These are phyloP conservation scores for Diaporthe aspalathi DNA, from an alignment of 2,329 filamentous ascomycete genomes.

Conservation along the genomic window DNA sequence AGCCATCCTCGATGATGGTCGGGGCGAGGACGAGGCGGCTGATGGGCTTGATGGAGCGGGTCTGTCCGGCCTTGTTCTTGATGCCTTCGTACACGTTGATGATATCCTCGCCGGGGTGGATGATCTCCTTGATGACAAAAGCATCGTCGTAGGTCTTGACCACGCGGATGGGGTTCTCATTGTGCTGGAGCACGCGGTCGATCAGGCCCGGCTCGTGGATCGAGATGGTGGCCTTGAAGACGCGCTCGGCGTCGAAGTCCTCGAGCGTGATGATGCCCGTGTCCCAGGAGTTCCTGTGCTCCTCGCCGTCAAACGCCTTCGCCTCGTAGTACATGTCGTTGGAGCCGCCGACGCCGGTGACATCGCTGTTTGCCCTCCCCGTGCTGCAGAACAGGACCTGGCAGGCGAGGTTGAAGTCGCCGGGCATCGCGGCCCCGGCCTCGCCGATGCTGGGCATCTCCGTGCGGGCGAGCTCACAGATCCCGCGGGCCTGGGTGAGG, in stretches of 20 bases:
- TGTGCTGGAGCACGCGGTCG: constrained; percentile 47
- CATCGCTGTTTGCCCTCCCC: neutral
- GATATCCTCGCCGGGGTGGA: constrained; percentile 55
- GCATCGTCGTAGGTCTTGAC: constrained; percentile 58
- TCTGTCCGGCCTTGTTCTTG: constrained; percentile 48
- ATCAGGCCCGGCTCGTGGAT: constrained; percentile 47
- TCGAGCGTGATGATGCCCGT: constrained; percentile 49
- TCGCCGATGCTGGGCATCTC: constrained; percentile 73
- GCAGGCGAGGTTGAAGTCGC: constrained; percentile 83
- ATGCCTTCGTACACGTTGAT: constrained; percentile 58
- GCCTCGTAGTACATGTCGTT: constrained; percentile 37
- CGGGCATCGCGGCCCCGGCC: constrained; percentile 70
- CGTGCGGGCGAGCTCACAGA: constrained; percentile 74
- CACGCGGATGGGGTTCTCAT: constrained; percentile 44
- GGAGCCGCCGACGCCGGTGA: neutral
- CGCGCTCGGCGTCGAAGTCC: constrained; percentile 54
- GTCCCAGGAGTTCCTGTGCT: constrained; percentile 41
- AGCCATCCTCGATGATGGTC: constrained; percentile 60
- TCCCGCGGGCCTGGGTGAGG: constrained; percentile 70
- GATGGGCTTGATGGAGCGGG: constrained; percentile 52
- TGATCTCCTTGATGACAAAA: constrained; percentile 71
- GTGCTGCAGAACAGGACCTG: constrained; percentile 71
- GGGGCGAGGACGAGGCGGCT: constrained; percentile 59
- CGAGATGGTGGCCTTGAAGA: constrained; percentile 59
- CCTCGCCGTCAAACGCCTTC: constrained; percentile 44